Evolutionary conservation across 2,329 filamentous ascomycete genomes (phyloP).

Genomic region (Pseudogymnoascus sp.): DNA sequence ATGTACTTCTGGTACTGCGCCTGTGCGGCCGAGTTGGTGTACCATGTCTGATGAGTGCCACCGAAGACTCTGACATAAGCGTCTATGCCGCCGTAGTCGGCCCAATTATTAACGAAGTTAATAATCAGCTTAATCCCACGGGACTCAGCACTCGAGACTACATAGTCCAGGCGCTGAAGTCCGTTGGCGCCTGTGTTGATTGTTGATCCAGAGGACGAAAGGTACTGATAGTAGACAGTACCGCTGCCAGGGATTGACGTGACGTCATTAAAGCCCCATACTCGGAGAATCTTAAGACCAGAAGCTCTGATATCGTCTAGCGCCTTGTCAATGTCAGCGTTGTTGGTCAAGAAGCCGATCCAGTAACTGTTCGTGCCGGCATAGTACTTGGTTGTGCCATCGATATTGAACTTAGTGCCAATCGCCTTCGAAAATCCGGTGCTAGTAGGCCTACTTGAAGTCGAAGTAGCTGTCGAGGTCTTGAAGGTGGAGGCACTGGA

Average conservation of each 20-base stretch:
- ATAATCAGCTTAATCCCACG: conserved; percentile 57
- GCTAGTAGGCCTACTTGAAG: conserved; percentile 11
- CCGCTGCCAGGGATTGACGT: conserved; percentile 33
- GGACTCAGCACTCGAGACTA: conserved; percentile 52
- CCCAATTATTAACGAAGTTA: conserved; percentile 63
- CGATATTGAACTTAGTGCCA: conserved; percentile 34
- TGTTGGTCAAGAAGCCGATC: conserved; percentile 45
- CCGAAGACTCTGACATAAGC: conserved; percentile 51
- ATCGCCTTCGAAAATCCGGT: conserved; percentile 20
- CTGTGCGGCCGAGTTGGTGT: conserved; percentile 46
- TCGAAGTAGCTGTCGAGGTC: conserved; percentile 10
- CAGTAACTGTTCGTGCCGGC: conserved; percentile 45
- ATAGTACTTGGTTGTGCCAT: conserved; percentile 42
- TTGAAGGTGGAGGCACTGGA: neutral
- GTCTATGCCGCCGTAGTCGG: conserved; percentile 58
- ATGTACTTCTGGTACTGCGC: conserved; percentile 54
- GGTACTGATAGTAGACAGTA: conserved; percentile 38
- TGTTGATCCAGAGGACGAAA: conserved; percentile 40
- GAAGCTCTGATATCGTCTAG: conserved; percentile 42
- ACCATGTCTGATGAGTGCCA: conserved; percentile 46
- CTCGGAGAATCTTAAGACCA: conserved; percentile 51
- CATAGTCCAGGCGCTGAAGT: conserved; percentile 57
- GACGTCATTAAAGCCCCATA: conserved; percentile 60
- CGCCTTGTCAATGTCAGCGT: conserved; percentile 47
- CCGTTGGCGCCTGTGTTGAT: conserved; percentile 60